phyloP scores from a whole-genome alignment of 2,329 filamentous ascomycete species.

The Hypoxylon sp. region DNA sequence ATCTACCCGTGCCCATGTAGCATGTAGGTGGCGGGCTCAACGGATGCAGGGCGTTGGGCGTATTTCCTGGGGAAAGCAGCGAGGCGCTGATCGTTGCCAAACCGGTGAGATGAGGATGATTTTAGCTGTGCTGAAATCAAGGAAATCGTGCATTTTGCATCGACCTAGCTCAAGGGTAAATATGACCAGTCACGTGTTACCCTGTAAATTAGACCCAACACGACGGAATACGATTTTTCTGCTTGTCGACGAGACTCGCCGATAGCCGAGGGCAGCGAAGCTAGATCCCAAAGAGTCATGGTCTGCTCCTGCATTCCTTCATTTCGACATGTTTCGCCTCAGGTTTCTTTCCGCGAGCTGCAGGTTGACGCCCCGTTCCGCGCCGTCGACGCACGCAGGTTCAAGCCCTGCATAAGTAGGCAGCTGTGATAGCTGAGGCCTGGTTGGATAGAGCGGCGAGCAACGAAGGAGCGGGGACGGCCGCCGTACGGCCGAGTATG shows the following conservation, averaged over 20 bases:
- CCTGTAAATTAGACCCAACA: neutral
- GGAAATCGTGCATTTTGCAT: slow-evolving; percentile 2
- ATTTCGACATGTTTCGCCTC: slow-evolving; percentile 4
- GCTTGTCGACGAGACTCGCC: neutral
- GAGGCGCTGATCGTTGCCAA: no score
- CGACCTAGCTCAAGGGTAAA: neutral
- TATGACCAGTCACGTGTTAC: no score
- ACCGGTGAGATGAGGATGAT: slow-evolving; percentile 11
- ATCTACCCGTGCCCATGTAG: slow-evolving; percentile 15
- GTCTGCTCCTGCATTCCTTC: slow-evolving; percentile 20
- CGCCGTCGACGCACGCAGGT: slow-evolving; percentile 12
- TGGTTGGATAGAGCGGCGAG: slow-evolving; percentile 14
- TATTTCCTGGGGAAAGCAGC: no score
- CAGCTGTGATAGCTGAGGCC: no score
- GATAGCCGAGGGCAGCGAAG: slow-evolving; percentile 5
- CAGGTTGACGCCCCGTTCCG: slow-evolving; percentile 21
- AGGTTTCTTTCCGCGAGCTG: slow-evolving; percentile 9
- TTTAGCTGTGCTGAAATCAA: neutral
- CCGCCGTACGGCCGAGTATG: slow-evolving; percentile 1
- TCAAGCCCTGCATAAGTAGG: slow-evolving; percentile 14
- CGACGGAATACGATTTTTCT: neutral
- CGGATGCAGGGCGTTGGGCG: no score
- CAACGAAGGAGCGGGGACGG: no score
- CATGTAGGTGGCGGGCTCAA: slow-evolving; percentile 17
- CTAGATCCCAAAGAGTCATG: neutral